A percentile compares a stretch with the other conserved stretches of the same genome.
These are phyloP conservation scores for Tanacetum coccineum DNA, from an alignment of 129 eudicot genomes.

Conservation along the genomic window DNA sequence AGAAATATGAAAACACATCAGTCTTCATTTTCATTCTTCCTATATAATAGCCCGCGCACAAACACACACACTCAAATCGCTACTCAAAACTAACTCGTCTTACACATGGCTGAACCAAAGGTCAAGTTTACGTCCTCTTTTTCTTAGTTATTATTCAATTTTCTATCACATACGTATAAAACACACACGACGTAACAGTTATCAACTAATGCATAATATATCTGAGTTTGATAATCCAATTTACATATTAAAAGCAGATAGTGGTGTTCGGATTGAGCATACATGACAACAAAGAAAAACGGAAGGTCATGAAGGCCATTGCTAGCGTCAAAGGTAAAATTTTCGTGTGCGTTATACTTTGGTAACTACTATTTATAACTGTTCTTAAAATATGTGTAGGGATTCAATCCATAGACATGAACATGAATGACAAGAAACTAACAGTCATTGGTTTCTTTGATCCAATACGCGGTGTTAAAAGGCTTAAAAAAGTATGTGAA, in stretches of 20 bases:
- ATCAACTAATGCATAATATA: too few relatives aligned
- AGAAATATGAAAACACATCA: neutral
- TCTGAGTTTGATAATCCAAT: neutral
- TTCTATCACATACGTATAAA: neutral
- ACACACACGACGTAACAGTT: neutral
- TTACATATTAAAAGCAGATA: constrained; percentile 11
- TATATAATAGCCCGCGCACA: neutral
- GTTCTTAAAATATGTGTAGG: constrained; percentile 14
- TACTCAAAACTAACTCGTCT: neutral
- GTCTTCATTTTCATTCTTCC: neutral
- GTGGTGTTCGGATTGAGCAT: constrained; percentile 15
- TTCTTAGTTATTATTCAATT: too few relatives aligned
- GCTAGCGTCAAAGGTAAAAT: constrained; percentile 18
- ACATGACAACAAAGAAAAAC: constrained; percentile 25
- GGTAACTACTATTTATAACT: neutral
- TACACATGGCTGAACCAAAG: constrained; percentile 5
- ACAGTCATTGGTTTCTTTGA: constrained; percentile 36
- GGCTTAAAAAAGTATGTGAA: constrained; percentile 19
- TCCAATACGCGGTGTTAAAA: constrained; percentile 19
- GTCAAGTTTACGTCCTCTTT: neutral
- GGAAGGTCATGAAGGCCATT: constrained; percentile 31
- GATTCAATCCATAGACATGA: constrained; percentile 17
- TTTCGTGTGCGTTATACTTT: neutral
- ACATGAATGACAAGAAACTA: constrained; percentile 28
- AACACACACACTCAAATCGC: neutral